Evolutionary conservation across 306 rosid species (phyloP).

Genomic region (Ammopiptanthus mongolicus): DNA sequence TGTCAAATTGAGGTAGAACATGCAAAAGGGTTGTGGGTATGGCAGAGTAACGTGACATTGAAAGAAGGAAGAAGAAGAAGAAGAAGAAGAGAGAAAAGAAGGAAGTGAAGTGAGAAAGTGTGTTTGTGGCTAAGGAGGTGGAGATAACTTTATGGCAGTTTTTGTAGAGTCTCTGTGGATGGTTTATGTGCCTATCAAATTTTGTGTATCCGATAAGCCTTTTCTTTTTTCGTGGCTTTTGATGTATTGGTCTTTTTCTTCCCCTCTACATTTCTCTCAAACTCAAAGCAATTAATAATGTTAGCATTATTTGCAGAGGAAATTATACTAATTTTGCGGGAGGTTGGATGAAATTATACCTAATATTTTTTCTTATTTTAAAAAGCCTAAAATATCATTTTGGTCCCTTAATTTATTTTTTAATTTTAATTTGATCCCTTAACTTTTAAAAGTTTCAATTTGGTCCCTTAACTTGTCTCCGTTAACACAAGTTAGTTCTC

Average conservation of each 20-base stretch:
- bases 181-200: conserved; percentile 51
- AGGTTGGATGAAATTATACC: too few species aligned
- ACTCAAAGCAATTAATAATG: background rate
- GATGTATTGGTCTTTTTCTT: background rate
- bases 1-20: conserved; percentile 16
- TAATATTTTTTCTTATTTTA: too few species aligned
- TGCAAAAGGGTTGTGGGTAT: conserved; percentile 18
- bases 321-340: too few species aligned
- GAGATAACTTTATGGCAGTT: conserved; percentile 39
- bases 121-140: conserved; percentile 31
- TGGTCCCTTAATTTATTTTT: too few species aligned
- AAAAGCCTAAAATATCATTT: too few species aligned
- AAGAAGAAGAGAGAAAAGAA: conserved; percentile 3
- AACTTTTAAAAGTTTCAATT: too few species aligned
- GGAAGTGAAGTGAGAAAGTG: conserved; percentile 14
- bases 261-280: background rate
- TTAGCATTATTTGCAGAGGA: too few species aligned
- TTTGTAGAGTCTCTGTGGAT: conserved; percentile 51
- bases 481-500: too few species aligned
- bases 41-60: background rate
- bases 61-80: background rate
- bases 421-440: too few species aligned
- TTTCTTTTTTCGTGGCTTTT: background rate
- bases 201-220: conserved; percentile 38
- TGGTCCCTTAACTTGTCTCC: too few species aligned